Evolutionary conservation across 2,329 filamentous ascomycete genomes (phyloP), one percentile per base, ranked within the genome.

Genomic region (Trichoderma lentiforme): DNA sequence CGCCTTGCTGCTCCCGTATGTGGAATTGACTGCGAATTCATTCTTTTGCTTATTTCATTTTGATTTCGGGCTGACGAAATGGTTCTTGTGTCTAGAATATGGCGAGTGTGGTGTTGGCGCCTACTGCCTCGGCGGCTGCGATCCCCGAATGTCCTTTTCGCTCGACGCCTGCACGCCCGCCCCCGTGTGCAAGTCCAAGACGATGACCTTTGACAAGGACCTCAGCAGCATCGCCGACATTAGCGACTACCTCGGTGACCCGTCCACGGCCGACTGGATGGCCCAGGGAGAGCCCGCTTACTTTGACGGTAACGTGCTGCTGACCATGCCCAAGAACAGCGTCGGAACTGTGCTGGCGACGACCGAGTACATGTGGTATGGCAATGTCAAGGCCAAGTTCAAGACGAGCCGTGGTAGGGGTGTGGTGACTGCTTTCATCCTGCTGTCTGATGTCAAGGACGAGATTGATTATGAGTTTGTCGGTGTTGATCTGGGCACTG

Each of bases 401-500:
- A 96, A 94, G 86, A 95, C 94, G 0, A 92, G 91, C 75, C 91
- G 93, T 78, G 95, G 94, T 72, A 84, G 86, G 60, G 96, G 96
- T 86, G 96, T 99, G 26, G 92, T 99, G n/a, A 97, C 94, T 2
- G 95, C 94, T 34, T 99, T 99, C 80, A 99, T 99, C 81, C 86
- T 98, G 79, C 90, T 98, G 82, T 95, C 93, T 43, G 95, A 98
- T 78, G 92, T 97, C 79, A 97, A 98, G 87, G 96, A 99, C 79
- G 96, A 99, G 83, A 97, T 99, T 78, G 96, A 99, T 84, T 98
- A 94, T 80, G 96, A 99, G 82, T 98, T 92, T 81, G 88, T 99
- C 70, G 96, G 96, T 75, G 88, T 88, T 58, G 93, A 98, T 78
- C 85, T 97, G 74, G 79, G 85, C 61, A 88, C 87, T 74, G 93